A percentile compares a stretch with the other conserved stretches of the same genome.
Evolutionary conservation across 768 basidiomycete genomes (phyloP).

Genomic region (Vararia minispora): DNA sequence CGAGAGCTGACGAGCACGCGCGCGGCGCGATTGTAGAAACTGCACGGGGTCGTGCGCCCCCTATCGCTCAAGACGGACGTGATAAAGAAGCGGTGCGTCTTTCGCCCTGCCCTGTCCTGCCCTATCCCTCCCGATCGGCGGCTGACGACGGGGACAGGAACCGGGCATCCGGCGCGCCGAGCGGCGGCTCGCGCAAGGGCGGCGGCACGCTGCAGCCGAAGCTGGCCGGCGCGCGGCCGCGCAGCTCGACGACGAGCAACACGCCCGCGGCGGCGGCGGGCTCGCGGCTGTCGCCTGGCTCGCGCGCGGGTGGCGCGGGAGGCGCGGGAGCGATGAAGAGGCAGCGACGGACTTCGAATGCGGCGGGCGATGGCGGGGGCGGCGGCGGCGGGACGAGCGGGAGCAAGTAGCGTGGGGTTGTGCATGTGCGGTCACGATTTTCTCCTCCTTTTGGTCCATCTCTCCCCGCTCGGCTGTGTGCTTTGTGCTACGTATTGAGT

Average conservation of each 20-base stretch:
- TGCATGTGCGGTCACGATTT: no score
- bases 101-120: not conserved
- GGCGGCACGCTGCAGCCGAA: conserved; percentile 52
- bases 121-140: no score
- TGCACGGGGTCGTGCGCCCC: conserved; percentile 91
- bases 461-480: no score
- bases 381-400: no score
- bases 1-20: conserved; percentile 8
- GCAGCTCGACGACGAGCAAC: conserved; percentile 56
- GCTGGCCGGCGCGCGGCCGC: conserved; percentile 64
- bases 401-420: no score
- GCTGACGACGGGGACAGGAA: conserved; percentile 36
- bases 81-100: conserved; percentile 81
- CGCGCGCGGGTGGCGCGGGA: conserved; percentile 18
- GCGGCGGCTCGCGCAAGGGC: conserved; percentile 51
- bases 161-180: conserved; percentile 68
- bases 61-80: conserved; percentile 94
- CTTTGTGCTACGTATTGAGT: no score
- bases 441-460: no score
- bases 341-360: conserved; percentile 72
- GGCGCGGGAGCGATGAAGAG: conserved; percentile 50
- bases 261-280: conserved; percentile 35
- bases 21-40: conserved; percentile 44
- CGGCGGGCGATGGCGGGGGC: no score
- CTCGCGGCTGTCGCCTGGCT: conserved; percentile 27